These are phyloP conservation scores for Senna tora DNA, from an alignment of 306 rosid genomes.

Conservation along the genomic window DNA sequence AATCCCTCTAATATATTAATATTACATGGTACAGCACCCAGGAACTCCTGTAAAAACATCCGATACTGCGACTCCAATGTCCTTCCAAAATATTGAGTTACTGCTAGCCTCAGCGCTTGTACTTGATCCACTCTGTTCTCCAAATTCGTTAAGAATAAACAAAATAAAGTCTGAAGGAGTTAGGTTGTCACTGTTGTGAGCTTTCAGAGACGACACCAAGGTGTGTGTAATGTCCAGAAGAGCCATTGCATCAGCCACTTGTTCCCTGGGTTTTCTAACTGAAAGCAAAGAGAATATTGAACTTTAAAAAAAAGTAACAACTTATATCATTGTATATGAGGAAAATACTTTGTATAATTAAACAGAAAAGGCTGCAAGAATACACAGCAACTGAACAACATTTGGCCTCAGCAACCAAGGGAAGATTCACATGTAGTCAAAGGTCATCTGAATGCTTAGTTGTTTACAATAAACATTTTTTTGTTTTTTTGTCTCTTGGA, in stretches of 20 bases:
- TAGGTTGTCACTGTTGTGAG: slow-evolving; percentile 30
- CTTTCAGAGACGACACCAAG: slow-evolving; percentile 41
- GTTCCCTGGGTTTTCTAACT: slow-evolving; percentile 56
- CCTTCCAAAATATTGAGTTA: slow-evolving; percentile 50
- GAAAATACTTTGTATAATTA: background rate
- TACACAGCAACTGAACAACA: background rate
- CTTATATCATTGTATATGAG: slow-evolving; percentile 1
- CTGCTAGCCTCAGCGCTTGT: slow-evolving; percentile 24
- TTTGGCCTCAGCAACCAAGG: background rate
- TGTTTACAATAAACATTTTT: background rate
- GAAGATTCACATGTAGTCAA: background rate
- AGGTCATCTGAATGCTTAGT: background rate
- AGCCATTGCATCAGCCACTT: slow-evolving; percentile 55
- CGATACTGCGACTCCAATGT: slow-evolving; percentile 48
- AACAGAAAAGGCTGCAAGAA: background rate
- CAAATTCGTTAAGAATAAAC: slow-evolving; percentile 37
- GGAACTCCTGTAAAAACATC: slow-evolving; percentile 33
- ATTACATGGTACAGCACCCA: slow-evolving; percentile 52
- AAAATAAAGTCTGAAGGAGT: slow-evolving; percentile 49
- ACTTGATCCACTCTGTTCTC: slow-evolving; percentile 36
- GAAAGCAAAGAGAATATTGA: slow-evolving; percentile 12
- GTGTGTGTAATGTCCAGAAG: slow-evolving; percentile 47
- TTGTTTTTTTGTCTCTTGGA: too few relatives aligned
- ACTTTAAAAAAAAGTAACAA: background rate
- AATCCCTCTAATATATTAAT: slow-evolving; percentile 17